phyloP scores from a whole-genome alignment of 2,329 filamentous ascomycete species.

The Talaromyces sp. region DNA sequence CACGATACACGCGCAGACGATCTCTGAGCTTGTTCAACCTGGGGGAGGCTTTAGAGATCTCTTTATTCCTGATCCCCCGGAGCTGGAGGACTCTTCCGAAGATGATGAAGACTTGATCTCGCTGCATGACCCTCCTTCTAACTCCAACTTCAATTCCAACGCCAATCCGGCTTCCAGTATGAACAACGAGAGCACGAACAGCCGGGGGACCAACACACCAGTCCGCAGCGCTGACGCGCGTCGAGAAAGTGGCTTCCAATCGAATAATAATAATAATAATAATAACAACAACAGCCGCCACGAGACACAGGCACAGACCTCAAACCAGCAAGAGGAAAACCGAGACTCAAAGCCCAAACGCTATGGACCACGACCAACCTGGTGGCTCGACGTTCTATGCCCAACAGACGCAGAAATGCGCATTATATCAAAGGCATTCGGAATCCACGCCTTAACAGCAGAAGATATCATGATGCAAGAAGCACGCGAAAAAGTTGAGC shows the following conservation, averaged over 20 bases:
- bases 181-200: neutral
- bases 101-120: constrained; percentile 50
- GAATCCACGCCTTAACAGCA: constrained; percentile 89
- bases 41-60: constrained; percentile 81
- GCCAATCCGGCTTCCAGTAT: neutral
- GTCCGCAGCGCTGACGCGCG: neutral
- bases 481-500: constrained; percentile 93
- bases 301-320: constrained; percentile 9
- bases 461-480: constrained; percentile 98
- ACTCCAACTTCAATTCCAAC: constrained; percentile 1
- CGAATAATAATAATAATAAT: neutral
- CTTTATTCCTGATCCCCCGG: constrained; percentile 80
- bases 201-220: constrained; percentile 8
- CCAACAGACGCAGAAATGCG: constrained; percentile 97
- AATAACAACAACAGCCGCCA: constrained; percentile 8
- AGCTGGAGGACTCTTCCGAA: constrained; percentile 67
- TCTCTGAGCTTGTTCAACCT: constrained; percentile 85
- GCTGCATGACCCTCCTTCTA: constrained; percentile 12
- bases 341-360: constrained; percentile 40
- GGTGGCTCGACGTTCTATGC: constrained; percentile 91
- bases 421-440: constrained; percentile 84
- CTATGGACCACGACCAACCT: constrained; percentile 82
- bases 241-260: constrained; percentile 28
- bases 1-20: constrained; percentile 93
- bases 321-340: constrained; percentile 30